Evolutionary conservation across 2,329 filamentous ascomycete species (phyloP).

Genomic region (Venturiaceae sp.): DNA sequence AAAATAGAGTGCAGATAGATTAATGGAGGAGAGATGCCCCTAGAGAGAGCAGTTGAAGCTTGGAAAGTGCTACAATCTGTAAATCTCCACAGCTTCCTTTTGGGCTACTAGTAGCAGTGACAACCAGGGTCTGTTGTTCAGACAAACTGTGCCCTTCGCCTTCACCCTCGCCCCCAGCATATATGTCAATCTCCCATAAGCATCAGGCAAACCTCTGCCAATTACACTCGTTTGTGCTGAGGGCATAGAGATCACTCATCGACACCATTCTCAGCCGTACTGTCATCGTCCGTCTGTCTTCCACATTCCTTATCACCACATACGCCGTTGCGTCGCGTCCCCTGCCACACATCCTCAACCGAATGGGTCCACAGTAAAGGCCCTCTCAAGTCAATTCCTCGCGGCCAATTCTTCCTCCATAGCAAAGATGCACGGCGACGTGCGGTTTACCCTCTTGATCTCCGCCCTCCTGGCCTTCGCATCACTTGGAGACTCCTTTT

Average conservation of each 20-base stretch:
- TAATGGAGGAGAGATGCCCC: background rate
- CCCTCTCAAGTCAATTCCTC: background rate
- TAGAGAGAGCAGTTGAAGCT: no score
- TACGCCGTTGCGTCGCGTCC: background rate
- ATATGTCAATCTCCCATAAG: background rate
- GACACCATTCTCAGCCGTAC: background rate
- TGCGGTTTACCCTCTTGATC: conserved; percentile 15
- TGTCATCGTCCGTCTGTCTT: background rate
- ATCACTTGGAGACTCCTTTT: conserved; percentile 58
- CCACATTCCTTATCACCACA: background rate
- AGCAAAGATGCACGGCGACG: conserved; percentile 25
- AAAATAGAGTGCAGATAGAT: background rate
- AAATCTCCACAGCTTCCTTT: background rate
- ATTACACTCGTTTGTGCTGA: conserved; percentile 5
- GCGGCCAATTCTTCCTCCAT: background rate
- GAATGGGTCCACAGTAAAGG: background rate
- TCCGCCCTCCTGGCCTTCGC: conserved; percentile 30
- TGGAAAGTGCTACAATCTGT: no score
- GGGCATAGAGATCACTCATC: no score
- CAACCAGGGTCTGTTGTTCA: background rate
- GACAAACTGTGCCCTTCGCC: background rate
- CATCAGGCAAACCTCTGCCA: background rate
- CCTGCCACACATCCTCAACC: background rate
- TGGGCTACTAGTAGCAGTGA: background rate
- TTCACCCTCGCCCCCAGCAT: background rate